Conservation (phyloP, 495 filamentous ascomycete genomes). For the Lepraria neglecta region DNA sequence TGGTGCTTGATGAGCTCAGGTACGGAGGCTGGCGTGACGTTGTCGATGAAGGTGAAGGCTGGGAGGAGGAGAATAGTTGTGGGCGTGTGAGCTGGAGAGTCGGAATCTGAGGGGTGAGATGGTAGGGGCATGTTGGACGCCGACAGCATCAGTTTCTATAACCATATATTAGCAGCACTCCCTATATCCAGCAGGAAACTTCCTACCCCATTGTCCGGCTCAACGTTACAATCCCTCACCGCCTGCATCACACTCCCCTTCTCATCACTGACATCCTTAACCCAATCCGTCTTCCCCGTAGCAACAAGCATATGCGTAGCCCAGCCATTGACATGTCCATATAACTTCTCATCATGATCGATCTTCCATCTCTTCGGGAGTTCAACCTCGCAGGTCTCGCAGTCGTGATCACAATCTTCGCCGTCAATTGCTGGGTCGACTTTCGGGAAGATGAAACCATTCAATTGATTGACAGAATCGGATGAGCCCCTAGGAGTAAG, state of each 20-base stretch:
- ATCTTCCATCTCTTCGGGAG: slow-evolving; percentile 72
- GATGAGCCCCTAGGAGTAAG: slow-evolving; percentile 23
- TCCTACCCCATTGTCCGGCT: slow-evolving; percentile 70
- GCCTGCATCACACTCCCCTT: slow-evolving; percentile 94
- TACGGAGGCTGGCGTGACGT: slow-evolving; percentile 71
- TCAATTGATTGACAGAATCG: slow-evolving; percentile 25
- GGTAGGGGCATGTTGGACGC: slow-evolving; percentile 89
- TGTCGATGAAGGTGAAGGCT: slow-evolving; percentile 76
- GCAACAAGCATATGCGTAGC: slow-evolving; percentile 85
- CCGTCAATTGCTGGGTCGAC: slow-evolving; percentile 70
- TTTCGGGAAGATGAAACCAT: slow-evolving; percentile 39
- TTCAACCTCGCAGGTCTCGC: slow-evolving; percentile 68
- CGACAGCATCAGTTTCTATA: slow-evolving; percentile 78
- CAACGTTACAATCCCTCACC: slow-evolving; percentile 55
- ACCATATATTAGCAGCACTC: neutral
- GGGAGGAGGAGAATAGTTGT: slow-evolving; percentile 85
- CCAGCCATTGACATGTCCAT: slow-evolving; percentile 84
- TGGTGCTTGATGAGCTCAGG: slow-evolving; percentile 64
- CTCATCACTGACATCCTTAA: slow-evolving; percentile 82
- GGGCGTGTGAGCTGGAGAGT: slow-evolving; percentile 55
- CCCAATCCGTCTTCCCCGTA: slow-evolving; percentile 94
- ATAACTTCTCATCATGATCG: slow-evolving; percentile 72
- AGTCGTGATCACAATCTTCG: slow-evolving; percentile 86
- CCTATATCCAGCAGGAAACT: slow-evolving; percentile 6
- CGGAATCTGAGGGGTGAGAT: slow-evolving; percentile 43